These are phyloP conservation scores for Fusarium miscanthi DNA, from an alignment of 2,329 filamentous ascomycete species.

Conservation along the genomic window DNA sequence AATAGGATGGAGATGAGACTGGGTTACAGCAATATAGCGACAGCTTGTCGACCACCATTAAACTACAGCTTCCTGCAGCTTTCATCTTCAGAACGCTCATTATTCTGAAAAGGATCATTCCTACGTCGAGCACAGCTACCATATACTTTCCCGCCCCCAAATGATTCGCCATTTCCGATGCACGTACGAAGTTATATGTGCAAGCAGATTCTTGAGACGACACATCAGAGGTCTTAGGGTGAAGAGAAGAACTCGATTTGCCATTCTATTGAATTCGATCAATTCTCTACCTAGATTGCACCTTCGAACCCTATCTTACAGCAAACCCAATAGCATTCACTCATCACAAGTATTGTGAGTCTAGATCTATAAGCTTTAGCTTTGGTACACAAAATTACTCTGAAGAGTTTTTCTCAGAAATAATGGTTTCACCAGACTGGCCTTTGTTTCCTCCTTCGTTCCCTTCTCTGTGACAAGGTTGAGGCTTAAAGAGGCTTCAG, in stretches of 20 bases:
- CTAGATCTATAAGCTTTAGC: neutral
- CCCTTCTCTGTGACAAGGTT: too few relatives aligned
- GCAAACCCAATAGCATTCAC: neutral
- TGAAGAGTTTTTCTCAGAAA: fast-evolving
- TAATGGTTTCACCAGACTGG: fast-evolving
- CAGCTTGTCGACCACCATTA: too few relatives aligned
- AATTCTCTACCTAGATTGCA: neutral
- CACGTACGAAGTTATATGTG: neutral
- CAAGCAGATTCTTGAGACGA: neutral
- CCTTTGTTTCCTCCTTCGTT: neutral
- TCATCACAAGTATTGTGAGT: neutral
- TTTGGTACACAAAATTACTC: neutral
- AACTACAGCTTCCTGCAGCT: neutral
- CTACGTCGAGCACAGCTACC: neutral
- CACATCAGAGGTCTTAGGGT: neutral
- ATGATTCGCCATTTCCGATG: neutral
- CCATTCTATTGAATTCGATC: too few relatives aligned
- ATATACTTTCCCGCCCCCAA: neutral
- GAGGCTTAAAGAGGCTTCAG: too few relatives aligned
- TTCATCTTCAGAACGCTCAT: neutral
- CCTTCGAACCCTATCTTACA: neutral
- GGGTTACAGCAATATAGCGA: neutral
- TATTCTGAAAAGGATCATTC: neutral
- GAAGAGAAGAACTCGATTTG: neutral
- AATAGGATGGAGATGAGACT: neutral